Percentiles rank a stretch among this genome's conserved stretches.
These are phyloP conservation scores for Santalum album DNA, from an alignment of 164 flowering plant species.

Conservation along the genomic window DNA sequence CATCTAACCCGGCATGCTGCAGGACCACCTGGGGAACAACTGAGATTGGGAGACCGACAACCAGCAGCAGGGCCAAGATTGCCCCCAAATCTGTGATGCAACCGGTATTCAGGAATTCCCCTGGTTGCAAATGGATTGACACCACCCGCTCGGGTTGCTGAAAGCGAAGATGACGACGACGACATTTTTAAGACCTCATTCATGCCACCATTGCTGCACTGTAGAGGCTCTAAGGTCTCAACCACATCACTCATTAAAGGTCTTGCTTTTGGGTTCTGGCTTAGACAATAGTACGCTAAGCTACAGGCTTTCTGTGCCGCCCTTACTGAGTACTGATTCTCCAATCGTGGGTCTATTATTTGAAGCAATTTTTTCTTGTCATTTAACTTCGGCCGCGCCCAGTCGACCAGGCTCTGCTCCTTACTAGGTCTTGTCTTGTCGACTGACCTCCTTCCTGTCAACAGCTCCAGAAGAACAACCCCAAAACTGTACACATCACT, in stretches of 20 bases:
- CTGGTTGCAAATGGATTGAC: constrained; percentile 29
- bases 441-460: constrained; percentile 83
- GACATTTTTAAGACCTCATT: constrained; percentile 22
- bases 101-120: constrained; percentile 39
- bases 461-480: constrained; percentile 85
- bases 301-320: constrained; percentile 97
- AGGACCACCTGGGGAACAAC: constrained; percentile 66
- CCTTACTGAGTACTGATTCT: constrained; percentile 73
- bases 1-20: constrained; percentile 78
- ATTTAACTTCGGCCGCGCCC: constrained; percentile 91
- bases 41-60: constrained; percentile 62
- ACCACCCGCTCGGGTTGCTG: constrained; percentile 10
- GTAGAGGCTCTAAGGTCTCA: constrained; percentile 88
- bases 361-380: constrained; percentile 87
- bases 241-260: constrained; percentile 98
- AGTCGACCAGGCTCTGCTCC: constrained; percentile 92
- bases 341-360: constrained; percentile 86
- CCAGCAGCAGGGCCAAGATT: constrained; percentile 39
- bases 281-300: constrained; percentile 89
- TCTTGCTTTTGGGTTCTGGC: constrained; percentile 95
- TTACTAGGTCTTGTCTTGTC: constrained; percentile 88
- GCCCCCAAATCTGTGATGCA: constrained; percentile 38
- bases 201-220: constrained; percentile 32
- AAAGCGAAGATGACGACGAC: constrained; percentile 15
- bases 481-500: constrained; percentile 98